phyloP scores from a whole-genome alignment of 495 filamentous ascomycete species.

The Neurospora cerealis region DNA sequence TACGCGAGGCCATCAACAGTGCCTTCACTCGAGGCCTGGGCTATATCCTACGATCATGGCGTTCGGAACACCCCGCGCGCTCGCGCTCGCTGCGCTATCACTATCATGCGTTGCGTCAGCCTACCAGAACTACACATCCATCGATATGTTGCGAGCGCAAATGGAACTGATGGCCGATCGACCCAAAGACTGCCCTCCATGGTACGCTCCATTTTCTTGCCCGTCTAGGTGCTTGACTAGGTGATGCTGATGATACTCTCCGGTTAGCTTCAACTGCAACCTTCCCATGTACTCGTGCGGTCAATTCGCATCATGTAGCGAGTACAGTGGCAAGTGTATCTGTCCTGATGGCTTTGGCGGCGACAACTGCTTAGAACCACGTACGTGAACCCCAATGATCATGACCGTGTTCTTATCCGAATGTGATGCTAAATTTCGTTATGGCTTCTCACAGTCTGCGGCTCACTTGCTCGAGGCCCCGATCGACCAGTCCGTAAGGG shows the following conservation, averaged over 20 bases:
- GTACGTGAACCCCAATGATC: conserved; percentile 27
- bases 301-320: conserved; percentile 79
- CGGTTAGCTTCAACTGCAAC: conserved; percentile 88
- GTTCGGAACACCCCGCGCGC: conserved; percentile 20
- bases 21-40: conserved; percentile 2
- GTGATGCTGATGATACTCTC: conserved; percentile 9
- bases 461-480: conserved; percentile 68
- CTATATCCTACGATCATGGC: conserved; percentile 25
- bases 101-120: conserved; percentile 32
- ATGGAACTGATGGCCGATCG: conserved; percentile 41
- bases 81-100: conserved; percentile 28
- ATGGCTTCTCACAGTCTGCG: conserved; percentile 50
- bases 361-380: conserved; percentile 77
- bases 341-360: conserved; percentile 90
- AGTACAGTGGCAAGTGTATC: conserved; percentile 78
- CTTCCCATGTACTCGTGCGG: conserved; percentile 82
- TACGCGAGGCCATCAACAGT: not conserved
- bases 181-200: conserved; percentile 53
- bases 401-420: not conserved
- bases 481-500: conserved; percentile 61
- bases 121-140: conserved; percentile 34
- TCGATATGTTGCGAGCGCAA: conserved; percentile 43
- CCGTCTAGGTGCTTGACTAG: not conserved
- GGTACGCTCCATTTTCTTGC: conserved; percentile 30
- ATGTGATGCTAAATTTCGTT: conserved; percentile 4